Evolutionary conservation across 805 yeast genomes (phyloP).

Genomic region (Metschnikowia reukaufii): DNA sequence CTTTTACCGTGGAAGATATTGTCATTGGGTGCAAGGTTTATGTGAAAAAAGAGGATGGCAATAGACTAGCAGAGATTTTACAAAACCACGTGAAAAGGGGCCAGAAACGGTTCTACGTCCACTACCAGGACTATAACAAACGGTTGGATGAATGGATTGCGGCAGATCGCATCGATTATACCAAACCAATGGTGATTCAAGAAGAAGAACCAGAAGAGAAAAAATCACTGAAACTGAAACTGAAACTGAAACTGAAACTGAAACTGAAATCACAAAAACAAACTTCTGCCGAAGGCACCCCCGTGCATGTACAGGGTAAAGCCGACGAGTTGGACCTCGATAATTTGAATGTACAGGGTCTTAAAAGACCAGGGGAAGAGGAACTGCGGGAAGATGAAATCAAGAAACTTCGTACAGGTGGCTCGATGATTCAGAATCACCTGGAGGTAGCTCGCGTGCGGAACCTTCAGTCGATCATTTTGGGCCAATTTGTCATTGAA

Average conservation of each 20-base stretch:
- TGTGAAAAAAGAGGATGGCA: constrained; percentile 78
- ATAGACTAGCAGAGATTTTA: constrained; percentile 80
- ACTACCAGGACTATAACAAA: constrained; percentile 90
- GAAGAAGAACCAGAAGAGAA: constrained; percentile 54
- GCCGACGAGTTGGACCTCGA: constrained; percentile 82
- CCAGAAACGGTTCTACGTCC: constrained; percentile 82
- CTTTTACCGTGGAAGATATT: constrained; percentile 48
- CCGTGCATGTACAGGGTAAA: constrained; percentile 17
- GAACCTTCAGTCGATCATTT: constrained; percentile 71
- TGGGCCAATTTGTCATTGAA: constrained; percentile 90
- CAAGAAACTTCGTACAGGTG: constrained; percentile 87
- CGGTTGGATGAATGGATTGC: constrained; percentile 95
- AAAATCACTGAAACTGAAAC: constrained; percentile 32
- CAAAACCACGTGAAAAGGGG: constrained; percentile 75
- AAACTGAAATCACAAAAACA: constrained; percentile 19
- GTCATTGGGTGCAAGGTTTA: constrained; percentile 78
- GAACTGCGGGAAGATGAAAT: constrained; percentile 88
- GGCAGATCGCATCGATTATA: constrained; percentile 66
- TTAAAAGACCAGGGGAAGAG: constrained; percentile 63
- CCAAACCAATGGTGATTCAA: constrained; percentile 71
- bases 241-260: constrained; percentile 26
- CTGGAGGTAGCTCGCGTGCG: constrained; percentile 90
- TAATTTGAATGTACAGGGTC: constrained; percentile 80
- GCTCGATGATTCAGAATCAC: constrained; percentile 90
- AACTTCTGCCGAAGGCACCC: constrained; percentile 23